Evolutionary conservation across 768 basidiomycete species (phyloP), one percentile per base, ranked within the genome.

Genomic region (Boletus tomentosulus): DNA sequence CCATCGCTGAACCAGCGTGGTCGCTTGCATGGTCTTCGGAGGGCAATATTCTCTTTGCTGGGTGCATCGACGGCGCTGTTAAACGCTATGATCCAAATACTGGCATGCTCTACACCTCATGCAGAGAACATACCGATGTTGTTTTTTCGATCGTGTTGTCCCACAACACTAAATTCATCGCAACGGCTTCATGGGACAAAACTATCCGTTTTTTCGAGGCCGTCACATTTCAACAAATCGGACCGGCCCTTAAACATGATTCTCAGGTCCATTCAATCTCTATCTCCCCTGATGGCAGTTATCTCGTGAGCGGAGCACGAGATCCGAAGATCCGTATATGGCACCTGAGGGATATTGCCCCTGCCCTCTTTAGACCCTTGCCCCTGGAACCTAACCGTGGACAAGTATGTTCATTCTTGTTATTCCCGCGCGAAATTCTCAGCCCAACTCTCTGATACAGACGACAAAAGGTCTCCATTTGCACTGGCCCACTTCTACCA

Each of bases 181-280:
- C 57, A 4, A 69, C 67, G 7, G 68, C 58, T 1, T 71, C 67
- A 4, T 56, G 48, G 57, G 68, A 70, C 22, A 62, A 47, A 22
- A 71, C 67, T 2, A 53, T 67, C 22, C 57, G 69, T 39, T 48
- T 71, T 27, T 71, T 67, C 66, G 63, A 67, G 38, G 50, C 54
- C 0, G 39, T 22, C 22, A 58, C 64, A 2, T 54, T 59, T 22
- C 55, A 57, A 22, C 65, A 56, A 45, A 30, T 61, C 5, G 62
- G 57, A 12, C 61, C 62, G 2, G 25, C 3, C 15, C 64, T 65
- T 39, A 41, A 24, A 35, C 64, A 65, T 19, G 41, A 54, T 16
- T 7, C 44, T 13, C 35, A 34, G 10, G 47, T 61, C 5, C 33
- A 48, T 25, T 57, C 55, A 7, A 38, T 66, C 41, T 56, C 64